Conservation (phyloP, 2,329 filamentous ascomycete genomes). For the Fusarium brevicatenulatum region DNA sequence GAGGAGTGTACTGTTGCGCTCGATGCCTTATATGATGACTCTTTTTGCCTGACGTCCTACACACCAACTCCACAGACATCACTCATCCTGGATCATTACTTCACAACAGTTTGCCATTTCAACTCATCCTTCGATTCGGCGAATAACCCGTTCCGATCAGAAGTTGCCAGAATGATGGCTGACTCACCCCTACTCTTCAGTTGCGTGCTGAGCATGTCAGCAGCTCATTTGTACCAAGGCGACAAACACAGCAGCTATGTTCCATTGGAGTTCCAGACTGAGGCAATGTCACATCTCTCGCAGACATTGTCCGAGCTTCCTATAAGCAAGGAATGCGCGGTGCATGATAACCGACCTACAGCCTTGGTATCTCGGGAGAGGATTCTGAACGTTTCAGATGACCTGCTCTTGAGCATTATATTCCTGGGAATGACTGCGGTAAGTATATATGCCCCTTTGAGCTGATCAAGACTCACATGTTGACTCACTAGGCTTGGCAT, state of each 20-base stretch:
- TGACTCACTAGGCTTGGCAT: constrained; percentile 16
- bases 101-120: constrained; percentile 18
- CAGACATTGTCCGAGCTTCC: not conserved
- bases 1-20: not conserved
- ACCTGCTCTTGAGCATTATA: constrained; percentile 20
- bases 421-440: constrained; percentile 32
- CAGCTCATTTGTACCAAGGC: constrained; percentile 26
- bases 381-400: constrained; percentile 2
- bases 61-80: constrained; percentile 3
- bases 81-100: constrained; percentile 22
- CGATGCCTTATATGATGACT: not conserved
- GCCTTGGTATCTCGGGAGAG: not conserved
- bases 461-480: fast-evolving
- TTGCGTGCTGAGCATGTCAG: constrained; percentile 30
- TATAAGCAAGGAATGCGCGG: not conserved
- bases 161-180: constrained; percentile 20
- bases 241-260: not conserved
- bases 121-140: constrained; percentile 25
- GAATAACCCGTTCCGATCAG: constrained; percentile 25
- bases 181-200: constrained; percentile 12
- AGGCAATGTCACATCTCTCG: constrained; percentile 23
- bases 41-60: not conserved
- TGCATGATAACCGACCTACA: not conserved
- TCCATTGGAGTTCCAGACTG: constrained; percentile 21
- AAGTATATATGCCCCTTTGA: fast-evolving